Evolutionary conservation across 129 eudicot species (phyloP).

Genomic region (Saposhnikovia divaricata): DNA sequence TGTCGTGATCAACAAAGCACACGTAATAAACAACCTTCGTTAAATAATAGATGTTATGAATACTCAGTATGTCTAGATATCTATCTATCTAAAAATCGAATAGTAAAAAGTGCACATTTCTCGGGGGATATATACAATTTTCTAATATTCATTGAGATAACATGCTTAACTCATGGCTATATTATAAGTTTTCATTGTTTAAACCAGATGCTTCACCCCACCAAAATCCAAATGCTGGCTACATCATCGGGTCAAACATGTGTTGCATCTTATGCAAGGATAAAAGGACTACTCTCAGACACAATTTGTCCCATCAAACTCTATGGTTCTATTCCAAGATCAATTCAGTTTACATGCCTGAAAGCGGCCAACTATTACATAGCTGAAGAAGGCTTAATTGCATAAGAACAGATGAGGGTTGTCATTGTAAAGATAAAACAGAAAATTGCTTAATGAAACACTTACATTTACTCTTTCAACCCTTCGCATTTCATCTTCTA

Average conservation of each 20-base stretch:
- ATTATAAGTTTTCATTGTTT: background rate
- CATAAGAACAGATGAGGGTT: slow-evolving; percentile 10
- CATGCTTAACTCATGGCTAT: background rate
- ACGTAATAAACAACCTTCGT: slow-evolving; percentile 5
- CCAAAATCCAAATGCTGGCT: background rate
- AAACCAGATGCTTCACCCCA: background rate
- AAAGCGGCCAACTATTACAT: background rate
- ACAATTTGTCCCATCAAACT: background rate
- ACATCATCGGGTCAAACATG: background rate
- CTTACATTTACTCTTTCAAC: slow-evolving; percentile 95
- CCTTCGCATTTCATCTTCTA: slow-evolving; percentile 98
- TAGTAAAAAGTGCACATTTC: background rate
- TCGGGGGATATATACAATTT: background rate
- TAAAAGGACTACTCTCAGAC: background rate
- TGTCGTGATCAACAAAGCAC: slow-evolving; percentile 21
- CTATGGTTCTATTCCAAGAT: background rate
- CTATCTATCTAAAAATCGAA: background rate
- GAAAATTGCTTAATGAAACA: background rate
- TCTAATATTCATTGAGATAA: background rate
- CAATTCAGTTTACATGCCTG: background rate
- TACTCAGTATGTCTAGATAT: background rate
- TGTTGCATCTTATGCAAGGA: background rate
- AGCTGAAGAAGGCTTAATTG: background rate
- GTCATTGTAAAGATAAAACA: slow-evolving; percentile 5
- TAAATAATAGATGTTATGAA: background rate